Evolutionary conservation across 2,329 filamentous ascomycete species (phyloP).

Genomic region (Aspergillus fructus): DNA sequence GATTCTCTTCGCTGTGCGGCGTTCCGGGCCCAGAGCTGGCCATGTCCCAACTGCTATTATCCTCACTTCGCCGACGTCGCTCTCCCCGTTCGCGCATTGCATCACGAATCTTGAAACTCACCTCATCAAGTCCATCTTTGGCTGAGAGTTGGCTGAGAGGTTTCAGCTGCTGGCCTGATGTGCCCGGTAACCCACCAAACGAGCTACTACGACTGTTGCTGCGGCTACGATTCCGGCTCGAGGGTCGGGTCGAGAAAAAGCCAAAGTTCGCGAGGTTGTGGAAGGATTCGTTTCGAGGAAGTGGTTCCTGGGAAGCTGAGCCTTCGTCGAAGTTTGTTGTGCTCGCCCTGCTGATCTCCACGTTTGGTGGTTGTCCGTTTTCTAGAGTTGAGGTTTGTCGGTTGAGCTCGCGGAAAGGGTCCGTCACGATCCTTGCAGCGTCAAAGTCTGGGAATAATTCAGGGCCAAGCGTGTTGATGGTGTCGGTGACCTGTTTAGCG

Average conservation of each 20-base stretch:
- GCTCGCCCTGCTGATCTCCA: slow-evolving; percentile 25
- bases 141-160: slow-evolving; percentile 18
- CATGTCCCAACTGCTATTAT: slow-evolving; percentile 39
- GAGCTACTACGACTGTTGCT: slow-evolving; percentile 18
- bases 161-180: slow-evolving; percentile 13
- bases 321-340: slow-evolving; percentile 23
- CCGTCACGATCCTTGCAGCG: slow-evolving; percentile 65
- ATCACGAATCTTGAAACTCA: slow-evolving; percentile 18
- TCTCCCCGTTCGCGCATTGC: slow-evolving; percentile 21
- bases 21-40: slow-evolving; percentile 39
- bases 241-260: slow-evolving; percentile 83
- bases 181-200: slow-evolving; percentile 11
- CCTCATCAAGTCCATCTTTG: slow-evolving; percentile 17
- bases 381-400: slow-evolving; percentile 17
- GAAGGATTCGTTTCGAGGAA: slow-evolving; percentile 89
- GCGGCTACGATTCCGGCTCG: slow-evolving; percentile 18
- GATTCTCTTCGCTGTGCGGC: slow-evolving; percentile 35
- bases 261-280: slow-evolving; percentile 83
- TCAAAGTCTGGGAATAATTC: slow-evolving; percentile 98
- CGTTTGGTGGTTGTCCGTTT: slow-evolving; percentile 15
- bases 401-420: slow-evolving; percentile 45
- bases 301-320: slow-evolving; percentile 45
- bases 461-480: slow-evolving; percentile 93
- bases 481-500: slow-evolving; percentile 77
- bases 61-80: slow-evolving; percentile 16